Evolutionary conservation across 257 asterid species (phyloP), one percentile per base, ranked within the genome.

Genomic region (Jaltomata sinuosa): DNA sequence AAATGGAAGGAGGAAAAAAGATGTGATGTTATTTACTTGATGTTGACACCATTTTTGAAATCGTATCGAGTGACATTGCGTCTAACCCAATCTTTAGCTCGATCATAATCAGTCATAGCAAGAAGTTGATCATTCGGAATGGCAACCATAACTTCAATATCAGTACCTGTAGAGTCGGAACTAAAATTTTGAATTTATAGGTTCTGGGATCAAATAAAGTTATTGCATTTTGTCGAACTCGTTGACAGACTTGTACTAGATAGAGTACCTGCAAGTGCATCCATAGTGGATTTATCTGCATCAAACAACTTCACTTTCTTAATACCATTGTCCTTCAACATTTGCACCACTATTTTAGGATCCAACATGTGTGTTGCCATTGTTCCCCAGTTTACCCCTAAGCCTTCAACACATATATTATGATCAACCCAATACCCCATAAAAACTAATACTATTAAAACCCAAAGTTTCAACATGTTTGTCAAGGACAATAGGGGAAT

Each of bases 371-470:
- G 85, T 11, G 64, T 49, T 16, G 80, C 85, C 80, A 83, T 83
- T 9, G 85, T 83, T 49, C 85, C 85, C 85, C 85, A 83, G 49
- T 83, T 83, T 45, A 83, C 85, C 18, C 85, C 85, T 19, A 83
- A 16, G 10, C 85, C 85, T 11, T 83, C 80, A 83, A 83, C 85
- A 50, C 80, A 16, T 49, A 15, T 77, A 25, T 8, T 8, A 9
- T 77, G 22, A 64, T 36, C 65, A 65, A 36, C 27, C 74, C n/a
- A 19, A 45, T 45, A 15, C 12, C 50, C 57, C 64, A 65, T 0
- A 8, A 80, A 57, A 0, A 0, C 7, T 61, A 81, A 21, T 31
- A 49, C 25, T 49, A 83, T 25, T 6, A 67, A 31, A 65, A 65
- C 31, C 16, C 80, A 67, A 32, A 6, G 16, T 11, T 29, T 83